Evolutionary conservation across 352 stramenopile genomes (phyloP), one percentile per base, ranked within the genome.

Genomic region (Aphanomyces cochlioides): DNA sequence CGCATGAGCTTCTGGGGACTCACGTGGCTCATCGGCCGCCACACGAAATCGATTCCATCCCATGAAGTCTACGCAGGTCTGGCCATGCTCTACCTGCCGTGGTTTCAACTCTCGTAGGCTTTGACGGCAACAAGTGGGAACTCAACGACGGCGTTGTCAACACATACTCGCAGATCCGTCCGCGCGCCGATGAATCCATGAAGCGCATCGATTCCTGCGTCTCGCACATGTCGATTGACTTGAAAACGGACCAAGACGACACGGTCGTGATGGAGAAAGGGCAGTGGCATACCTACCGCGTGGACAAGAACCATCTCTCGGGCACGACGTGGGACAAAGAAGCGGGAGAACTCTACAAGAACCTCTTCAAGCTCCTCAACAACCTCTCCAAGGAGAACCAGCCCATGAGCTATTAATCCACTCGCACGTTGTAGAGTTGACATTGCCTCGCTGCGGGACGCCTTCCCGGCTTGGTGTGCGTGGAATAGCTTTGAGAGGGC

Each of bases 21-120:
- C 54, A 83, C 79, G 72, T 90, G 78, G 79, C 75, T 90, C 56
- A 89, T 92, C 66, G 76, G 72, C 13, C 79, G 75, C 57, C 78
- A 77, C 12, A 80, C 83, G 13, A 75, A 76, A 28, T 78, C 72
- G 17, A 69, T 92, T 2, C 38, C 15, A 8, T 8, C 38, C 38
- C 78, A 86, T 1, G 74, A 78, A 72, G 80, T 90, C 57, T 88
- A 84, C 57, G 79, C 88, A 56, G 82, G 73, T 78, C 69, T 54
- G 73, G 60, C 2, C n/a, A 13, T 58, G 21, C 28, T 28, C 28
- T 0, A 28, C 28, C 28, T 28, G n/a, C n/a, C 28, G 1, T 28
- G 28, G 28, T 28, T 28, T 28, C 28, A 28, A 28, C 28, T 28
- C 28, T 19, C 39, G 41, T 56, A 80, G 76, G 83, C 15, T 90